Evolutionary conservation across 768 basidiomycete genomes (phyloP).

Genomic region (Xerocomellus dryophilus): DNA sequence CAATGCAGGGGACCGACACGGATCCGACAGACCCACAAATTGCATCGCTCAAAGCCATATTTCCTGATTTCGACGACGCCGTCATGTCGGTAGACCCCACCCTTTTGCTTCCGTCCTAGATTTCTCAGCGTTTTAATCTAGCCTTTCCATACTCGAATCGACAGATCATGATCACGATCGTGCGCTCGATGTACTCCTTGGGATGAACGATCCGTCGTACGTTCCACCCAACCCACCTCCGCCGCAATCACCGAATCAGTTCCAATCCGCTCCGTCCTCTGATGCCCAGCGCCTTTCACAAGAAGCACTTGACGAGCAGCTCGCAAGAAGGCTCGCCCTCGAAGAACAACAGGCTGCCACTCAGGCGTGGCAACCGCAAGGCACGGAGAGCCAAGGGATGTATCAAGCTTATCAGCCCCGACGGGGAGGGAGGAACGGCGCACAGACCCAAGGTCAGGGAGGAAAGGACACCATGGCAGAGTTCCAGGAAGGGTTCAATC

Average conservation of each 20-base stretch:
- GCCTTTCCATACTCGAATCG: slow-evolving; percentile 69
- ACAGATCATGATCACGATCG: slow-evolving; percentile 68
- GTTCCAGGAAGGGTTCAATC: slow-evolving; percentile 69
- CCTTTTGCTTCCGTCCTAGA: background rate
- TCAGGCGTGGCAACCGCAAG: slow-evolving; percentile 20
- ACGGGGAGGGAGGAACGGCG: slow-evolving; percentile 8
- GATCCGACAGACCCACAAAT: slow-evolving; percentile 44
- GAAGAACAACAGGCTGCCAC: slow-evolving; percentile 46
- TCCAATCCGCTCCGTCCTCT: slow-evolving; percentile 25
- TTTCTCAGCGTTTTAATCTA: slow-evolving; percentile 24
- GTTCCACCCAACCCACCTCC: slow-evolving; percentile 34
- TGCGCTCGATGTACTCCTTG: slow-evolving; percentile 73
- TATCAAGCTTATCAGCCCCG: slow-evolving; percentile 28
- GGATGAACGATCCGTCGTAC: slow-evolving; percentile 84
- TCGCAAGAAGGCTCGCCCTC: slow-evolving; percentile 68
- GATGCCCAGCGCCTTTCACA: slow-evolving; percentile 39
- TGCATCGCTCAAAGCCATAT: slow-evolving; percentile 59
- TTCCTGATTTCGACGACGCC: slow-evolving; percentile 77
- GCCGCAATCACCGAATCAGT: background rate
- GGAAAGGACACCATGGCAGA: slow-evolving; percentile 58
- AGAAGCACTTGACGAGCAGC: slow-evolving; percentile 73
- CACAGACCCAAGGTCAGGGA: slow-evolving; percentile 17
- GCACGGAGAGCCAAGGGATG: slow-evolving; percentile 4
- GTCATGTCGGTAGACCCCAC: slow-evolving; percentile 49
- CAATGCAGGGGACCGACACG: background rate